A percentile compares a stretch with the other conserved stretches of the same genome.
These are phyloP conservation scores for Knoxdaviesia capensis DNA, from an alignment of 2,329 filamentous ascomycete species.

Conservation along the genomic window DNA sequence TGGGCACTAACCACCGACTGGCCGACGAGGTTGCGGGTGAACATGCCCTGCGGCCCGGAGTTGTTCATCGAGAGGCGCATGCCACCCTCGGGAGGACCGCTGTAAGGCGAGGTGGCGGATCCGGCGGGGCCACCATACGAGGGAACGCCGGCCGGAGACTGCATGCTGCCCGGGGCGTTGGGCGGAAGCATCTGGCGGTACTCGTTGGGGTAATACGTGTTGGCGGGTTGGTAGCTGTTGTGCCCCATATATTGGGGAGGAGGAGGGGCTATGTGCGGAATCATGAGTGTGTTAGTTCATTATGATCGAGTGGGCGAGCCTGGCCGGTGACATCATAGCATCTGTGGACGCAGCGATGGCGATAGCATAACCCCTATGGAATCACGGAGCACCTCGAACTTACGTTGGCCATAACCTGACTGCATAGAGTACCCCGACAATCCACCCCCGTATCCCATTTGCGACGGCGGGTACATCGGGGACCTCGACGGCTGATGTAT, in stretches of 20 bases:
- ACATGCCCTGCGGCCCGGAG: conserved; percentile 57
- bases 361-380: too few relatives aligned
- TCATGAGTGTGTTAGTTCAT: too few relatives aligned
- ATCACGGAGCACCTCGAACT: background rate
- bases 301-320: too few relatives aligned
- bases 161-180: background rate
- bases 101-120: background rate
- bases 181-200: conserved; percentile 5
- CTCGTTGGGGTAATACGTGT: conserved; percentile 9
- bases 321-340: too few relatives aligned
- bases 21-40: conserved; percentile 85
- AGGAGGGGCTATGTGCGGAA: too few relatives aligned
- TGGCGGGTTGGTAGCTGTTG: conserved; percentile 12
- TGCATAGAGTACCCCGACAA: conserved; percentile 5
- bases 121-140: conserved; percentile 9
- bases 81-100: conserved; percentile 8
- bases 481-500: conserved; percentile 14
- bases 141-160: background rate
- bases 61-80: conserved; percentile 14
- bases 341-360: too few relatives aligned
- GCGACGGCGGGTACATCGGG: conserved; percentile 16
- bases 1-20: conserved; percentile 80
- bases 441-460: conserved; percentile 12
- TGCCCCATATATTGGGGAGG: conserved; percentile 7
- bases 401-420: conserved; percentile 14